Percentiles rank a stretch among this genome's conserved stretches.
Evolutionary conservation across 306 rosid species (phyloP).

Genomic region (Mucuna pruriens): DNA sequence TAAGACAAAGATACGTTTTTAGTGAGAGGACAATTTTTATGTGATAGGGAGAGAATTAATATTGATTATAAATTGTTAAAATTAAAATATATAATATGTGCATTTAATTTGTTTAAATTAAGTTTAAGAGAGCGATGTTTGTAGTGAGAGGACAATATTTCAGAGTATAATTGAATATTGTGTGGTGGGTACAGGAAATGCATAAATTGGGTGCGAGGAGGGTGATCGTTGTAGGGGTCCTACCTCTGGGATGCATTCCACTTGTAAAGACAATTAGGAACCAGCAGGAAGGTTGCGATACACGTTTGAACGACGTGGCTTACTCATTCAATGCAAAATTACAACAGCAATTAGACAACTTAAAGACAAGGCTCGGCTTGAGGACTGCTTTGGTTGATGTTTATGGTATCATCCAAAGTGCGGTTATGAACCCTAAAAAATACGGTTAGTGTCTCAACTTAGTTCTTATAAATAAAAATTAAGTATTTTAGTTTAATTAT

Average conservation of each 20-base stretch:
- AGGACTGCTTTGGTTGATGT: constrained; percentile 53
- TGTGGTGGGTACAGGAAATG: constrained; percentile 51
- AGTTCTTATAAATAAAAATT: no score
- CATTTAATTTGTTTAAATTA: no score
- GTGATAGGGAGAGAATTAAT: no score
- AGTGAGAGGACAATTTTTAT: no score
- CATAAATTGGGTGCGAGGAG: constrained; percentile 56
- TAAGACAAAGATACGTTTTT: no score
- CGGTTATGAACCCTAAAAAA: constrained; percentile 48
- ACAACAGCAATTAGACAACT: constrained; percentile 29
- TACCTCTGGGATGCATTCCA: constrained; percentile 76
- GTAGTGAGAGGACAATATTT: no score
- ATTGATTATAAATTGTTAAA: no score
- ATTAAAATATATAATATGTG: no score
- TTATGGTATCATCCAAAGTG: constrained; percentile 48
- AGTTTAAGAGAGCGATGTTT: no score
- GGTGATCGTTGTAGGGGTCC: constrained; percentile 67
- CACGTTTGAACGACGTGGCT: constrained; percentile 50
- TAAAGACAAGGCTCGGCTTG: constrained; percentile 48
- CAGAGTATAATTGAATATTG: not conserved
- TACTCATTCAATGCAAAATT: constrained; percentile 60
- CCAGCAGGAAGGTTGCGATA: constrained; percentile 42
- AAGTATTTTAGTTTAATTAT: no score
- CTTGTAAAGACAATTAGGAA: constrained; percentile 48
- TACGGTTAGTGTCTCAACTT: constrained; percentile 51